Evolutionary conservation across 106 monocot species (phyloP).

Genomic region (Cymbidium sinense): DNA sequence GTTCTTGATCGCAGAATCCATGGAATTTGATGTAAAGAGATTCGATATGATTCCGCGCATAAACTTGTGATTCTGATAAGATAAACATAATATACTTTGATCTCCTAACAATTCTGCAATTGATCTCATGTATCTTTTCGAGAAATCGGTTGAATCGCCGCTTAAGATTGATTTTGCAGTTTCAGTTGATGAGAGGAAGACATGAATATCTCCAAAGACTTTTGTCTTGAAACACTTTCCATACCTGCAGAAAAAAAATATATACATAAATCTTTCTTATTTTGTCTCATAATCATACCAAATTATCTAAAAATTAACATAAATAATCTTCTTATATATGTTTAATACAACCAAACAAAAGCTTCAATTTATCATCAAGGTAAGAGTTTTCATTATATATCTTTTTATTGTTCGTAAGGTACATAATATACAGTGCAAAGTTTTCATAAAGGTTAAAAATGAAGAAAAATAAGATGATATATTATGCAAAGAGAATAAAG

Average conservation of each 20-base stretch:
- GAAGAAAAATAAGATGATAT: neutral
- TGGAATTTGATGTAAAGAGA: constrained; percentile 34
- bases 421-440: neutral
- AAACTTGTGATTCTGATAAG: constrained; percentile 35
- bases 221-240: constrained; percentile 68
- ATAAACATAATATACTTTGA: constrained; percentile 65
- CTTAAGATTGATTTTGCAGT: constrained; percentile 37
- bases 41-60: constrained; percentile 35
- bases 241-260: constrained; percentile 23
- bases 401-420: no score
- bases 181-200: constrained; percentile 45
- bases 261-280: neutral
- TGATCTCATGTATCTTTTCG: constrained; percentile 59
- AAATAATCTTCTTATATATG: neutral
- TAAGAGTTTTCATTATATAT: no score
- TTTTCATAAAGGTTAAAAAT: neutral
- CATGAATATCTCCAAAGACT: constrained; percentile 55
- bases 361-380: no score
- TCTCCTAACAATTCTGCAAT: constrained; percentile 57
- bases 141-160: constrained; percentile 31
- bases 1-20: constrained; percentile 23
- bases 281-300: neutral
- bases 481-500: neutral
- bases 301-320: neutral
- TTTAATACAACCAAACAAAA: no score